These are phyloP conservation scores for Plantago major DNA, from an alignment of 257 asterid species.

Conservation along the genomic window DNA sequence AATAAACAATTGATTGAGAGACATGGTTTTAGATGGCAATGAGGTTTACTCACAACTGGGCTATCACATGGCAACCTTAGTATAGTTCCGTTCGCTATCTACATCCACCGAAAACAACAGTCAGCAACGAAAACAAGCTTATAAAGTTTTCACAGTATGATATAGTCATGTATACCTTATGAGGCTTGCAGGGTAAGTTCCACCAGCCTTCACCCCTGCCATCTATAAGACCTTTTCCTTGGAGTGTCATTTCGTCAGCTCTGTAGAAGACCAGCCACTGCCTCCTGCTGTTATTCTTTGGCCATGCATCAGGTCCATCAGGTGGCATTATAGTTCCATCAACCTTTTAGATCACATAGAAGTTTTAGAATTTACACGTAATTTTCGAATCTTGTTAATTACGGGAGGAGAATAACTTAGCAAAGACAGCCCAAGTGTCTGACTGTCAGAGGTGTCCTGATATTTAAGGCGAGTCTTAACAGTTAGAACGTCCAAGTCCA, in stretches of 20 bases:
- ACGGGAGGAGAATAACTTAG: neutral
- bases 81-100: conserved; percentile 44
- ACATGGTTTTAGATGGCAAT: neutral
- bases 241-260: conserved; percentile 37
- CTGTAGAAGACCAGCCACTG: conserved; percentile 66
- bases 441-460: neutral
- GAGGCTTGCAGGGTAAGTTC: conserved; percentile 68
- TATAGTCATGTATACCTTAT: conserved; percentile 30
- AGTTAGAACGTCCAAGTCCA: too few species aligned
- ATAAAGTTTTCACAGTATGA: neutral
- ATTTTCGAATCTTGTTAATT: neutral
- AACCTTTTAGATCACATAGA: conserved; percentile 24
- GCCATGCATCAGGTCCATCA: conserved; percentile 58
- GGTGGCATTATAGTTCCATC: conserved; percentile 59
- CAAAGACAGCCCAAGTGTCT: neutral
- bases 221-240: conserved; percentile 53
- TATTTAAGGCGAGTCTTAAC: neutral
- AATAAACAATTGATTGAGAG: neutral
- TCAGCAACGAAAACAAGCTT: conserved; percentile 11
- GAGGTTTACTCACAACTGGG: conserved; percentile 47
- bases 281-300: conserved; percentile 38
- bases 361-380: neutral
- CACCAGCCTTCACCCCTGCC: conserved; percentile 60
- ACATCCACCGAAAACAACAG: conserved; percentile 1
- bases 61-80: conserved; percentile 54